Conservation (phyloP, 1,284 basidiomycete species). For the Heimioporus retisporus region DNA sequence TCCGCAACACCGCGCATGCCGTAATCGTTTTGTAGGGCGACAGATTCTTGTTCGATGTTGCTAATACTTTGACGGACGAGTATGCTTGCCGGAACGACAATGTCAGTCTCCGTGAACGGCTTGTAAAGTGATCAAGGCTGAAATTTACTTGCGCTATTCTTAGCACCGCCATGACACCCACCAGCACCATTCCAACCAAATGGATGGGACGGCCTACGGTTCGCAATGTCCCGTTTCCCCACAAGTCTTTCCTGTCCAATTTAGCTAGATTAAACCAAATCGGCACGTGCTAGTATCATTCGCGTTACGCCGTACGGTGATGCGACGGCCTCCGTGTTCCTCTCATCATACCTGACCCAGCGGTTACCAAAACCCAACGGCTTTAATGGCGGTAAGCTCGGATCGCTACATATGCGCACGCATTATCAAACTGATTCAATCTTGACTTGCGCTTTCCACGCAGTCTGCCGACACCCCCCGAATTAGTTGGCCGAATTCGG, state of each 20-base stretch:
- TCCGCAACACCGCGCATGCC: not conserved
- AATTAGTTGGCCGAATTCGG: constrained; percentile 44
- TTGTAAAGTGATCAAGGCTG: not conserved
- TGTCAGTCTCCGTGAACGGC: constrained; percentile 27
- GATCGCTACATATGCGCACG: constrained; percentile 46
- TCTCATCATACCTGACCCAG: constrained; percentile 53
- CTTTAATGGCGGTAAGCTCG: constrained; percentile 49
- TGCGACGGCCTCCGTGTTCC: constrained; percentile 55
- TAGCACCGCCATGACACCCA: constrained; percentile 18
- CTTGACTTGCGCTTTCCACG: no score
- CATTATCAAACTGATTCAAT: constrained; percentile 3
- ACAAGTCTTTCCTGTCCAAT: constrained; percentile 49
- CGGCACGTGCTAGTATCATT: constrained; percentile 54
- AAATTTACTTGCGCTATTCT: not conserved
- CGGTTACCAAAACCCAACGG: constrained; percentile 50
- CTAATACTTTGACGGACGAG: constrained; percentile 35
- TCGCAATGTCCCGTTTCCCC: constrained; percentile 56
- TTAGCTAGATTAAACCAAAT: constrained; percentile 43
- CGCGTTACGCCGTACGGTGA: constrained; percentile 45
- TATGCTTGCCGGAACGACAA: constrained; percentile 39
- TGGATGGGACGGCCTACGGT: constrained; percentile 39
- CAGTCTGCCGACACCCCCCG: constrained; percentile 18
- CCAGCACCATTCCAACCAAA: constrained; percentile 29
- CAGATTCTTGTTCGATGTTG: constrained; percentile 31
- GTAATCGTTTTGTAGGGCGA: constrained; percentile 22